These are phyloP conservation scores for Simplicillium sp. DNA, from an alignment of 2,329 filamentous ascomycete genomes.

Conservation along the genomic window DNA sequence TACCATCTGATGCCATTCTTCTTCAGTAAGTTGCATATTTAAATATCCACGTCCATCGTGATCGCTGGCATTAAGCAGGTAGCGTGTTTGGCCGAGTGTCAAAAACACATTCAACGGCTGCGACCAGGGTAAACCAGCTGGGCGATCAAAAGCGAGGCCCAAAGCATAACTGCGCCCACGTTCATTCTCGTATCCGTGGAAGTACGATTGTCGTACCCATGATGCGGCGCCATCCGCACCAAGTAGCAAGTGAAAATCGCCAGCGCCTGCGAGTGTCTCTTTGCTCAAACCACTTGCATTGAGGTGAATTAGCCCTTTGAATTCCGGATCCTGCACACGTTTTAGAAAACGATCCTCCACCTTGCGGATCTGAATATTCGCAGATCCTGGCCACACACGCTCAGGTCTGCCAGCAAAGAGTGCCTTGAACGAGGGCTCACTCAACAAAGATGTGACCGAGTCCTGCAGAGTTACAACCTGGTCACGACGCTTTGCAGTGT, in stretches of 20 bases:
- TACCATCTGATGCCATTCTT: constrained; percentile 24
- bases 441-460: constrained; percentile 20
- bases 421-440: constrained; percentile 14
- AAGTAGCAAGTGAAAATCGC: constrained; percentile 25
- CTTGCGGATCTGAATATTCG: constrained; percentile 27
- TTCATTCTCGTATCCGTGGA: constrained; percentile 23
- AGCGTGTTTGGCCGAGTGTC: constrained; percentile 24
- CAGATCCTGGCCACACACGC: constrained; percentile 23
- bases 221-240: constrained; percentile 25
- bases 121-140: constrained; percentile 20
- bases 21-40: constrained; percentile 25
- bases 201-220: constrained; percentile 23
- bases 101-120: constrained; percentile 26
- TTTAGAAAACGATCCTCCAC: constrained; percentile 25
- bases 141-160: constrained; percentile 22
- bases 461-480: constrained; percentile 26
- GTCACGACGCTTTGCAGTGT: constrained; percentile 18
- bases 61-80: constrained; percentile 24
- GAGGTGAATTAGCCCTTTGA: constrained; percentile 19
- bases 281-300: constrained; percentile 20
- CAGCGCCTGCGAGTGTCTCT: constrained; percentile 18
- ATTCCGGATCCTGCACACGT: constrained; percentile 20
- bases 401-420: constrained; percentile 22
- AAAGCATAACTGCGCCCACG: constrained; percentile 23
- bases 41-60: constrained; percentile 22